These are phyloP conservation scores for Podaxis sp. DNA, from an alignment of 768 basidiomycete species.

Conservation along the genomic window DNA sequence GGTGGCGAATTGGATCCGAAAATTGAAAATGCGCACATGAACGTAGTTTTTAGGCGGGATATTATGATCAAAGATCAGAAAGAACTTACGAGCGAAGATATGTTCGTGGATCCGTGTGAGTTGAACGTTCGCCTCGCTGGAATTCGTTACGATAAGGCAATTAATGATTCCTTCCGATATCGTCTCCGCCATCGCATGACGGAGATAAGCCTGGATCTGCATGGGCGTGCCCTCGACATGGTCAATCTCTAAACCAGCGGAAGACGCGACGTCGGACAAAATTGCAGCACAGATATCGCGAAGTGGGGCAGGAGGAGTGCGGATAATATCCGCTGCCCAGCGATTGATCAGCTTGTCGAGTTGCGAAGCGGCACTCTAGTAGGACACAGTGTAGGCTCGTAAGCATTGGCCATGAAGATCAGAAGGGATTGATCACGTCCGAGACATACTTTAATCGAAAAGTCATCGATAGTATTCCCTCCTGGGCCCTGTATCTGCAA, in stretches of 20 bases:
- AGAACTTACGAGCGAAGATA: constrained; percentile 74
- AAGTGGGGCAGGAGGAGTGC: constrained; percentile 52
- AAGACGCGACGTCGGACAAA: constrained; percentile 49
- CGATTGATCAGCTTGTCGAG: constrained; percentile 84
- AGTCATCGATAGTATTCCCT: constrained; percentile 77
- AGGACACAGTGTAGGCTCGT: neutral
- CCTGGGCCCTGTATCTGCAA: constrained; percentile 41
- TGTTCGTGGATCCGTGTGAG: constrained; percentile 87
- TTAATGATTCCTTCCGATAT: constrained; percentile 81
- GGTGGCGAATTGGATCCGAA: neutral
- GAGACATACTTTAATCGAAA: constrained; percentile 74
- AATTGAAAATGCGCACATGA: neutral
- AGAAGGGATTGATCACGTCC: neutral
- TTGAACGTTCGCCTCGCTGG: constrained; percentile 80
- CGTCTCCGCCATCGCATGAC: constrained; percentile 78
- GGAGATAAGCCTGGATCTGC: constrained; percentile 75
- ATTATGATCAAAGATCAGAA: neutral
- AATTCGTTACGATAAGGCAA: constrained; percentile 84
- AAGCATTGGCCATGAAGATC: neutral
- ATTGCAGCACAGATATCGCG: constrained; percentile 57
- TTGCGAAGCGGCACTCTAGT: constrained; percentile 76
- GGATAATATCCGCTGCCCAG: constrained; percentile 80
- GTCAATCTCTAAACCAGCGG: constrained; percentile 47
- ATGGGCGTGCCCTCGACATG: constrained; percentile 55
- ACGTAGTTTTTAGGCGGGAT: neutral